A percentile compares a stretch with the other conserved stretches of the same genome.
Conservation (phyloP, 2,329 filamentous ascomycete genomes). For the Ascochyta koolunga region DNA sequence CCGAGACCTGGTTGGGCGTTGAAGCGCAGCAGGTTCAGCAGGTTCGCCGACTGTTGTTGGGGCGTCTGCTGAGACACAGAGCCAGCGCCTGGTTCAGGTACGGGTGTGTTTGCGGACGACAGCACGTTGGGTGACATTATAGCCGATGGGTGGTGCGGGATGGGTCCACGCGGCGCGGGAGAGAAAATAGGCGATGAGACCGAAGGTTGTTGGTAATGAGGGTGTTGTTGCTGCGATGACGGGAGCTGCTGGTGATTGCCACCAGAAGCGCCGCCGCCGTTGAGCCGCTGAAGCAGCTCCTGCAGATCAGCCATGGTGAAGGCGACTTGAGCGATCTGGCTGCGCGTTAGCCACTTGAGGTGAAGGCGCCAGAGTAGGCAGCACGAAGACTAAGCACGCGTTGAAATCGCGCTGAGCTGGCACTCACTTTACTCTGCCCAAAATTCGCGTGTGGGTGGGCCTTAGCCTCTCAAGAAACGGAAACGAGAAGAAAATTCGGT, state of each 20-base stretch:
- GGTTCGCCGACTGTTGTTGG: conserved; percentile 56
- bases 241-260: conserved; percentile 29
- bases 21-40: conserved; percentile 71
- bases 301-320: conserved; percentile 52
- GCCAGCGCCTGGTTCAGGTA: conserved; percentile 47
- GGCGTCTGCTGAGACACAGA: conserved; percentile 48
- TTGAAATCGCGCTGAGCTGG: background rate
- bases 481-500: background rate
- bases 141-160: conserved; percentile 63
- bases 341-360: conserved; percentile 20
- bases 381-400: conserved; percentile 14
- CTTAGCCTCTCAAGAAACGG: conserved; percentile 8
- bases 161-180: conserved; percentile 59
- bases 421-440: conserved; percentile 40
- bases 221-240: conserved; percentile 31
- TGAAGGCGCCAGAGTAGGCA: conserved; percentile 15
- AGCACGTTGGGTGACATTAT: conserved; percentile 63
- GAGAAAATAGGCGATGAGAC: conserved; percentile 65
- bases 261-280: conserved; percentile 38
- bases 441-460: conserved; percentile 29
- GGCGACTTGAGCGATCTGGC: conserved; percentile 27
- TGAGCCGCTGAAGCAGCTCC: conserved; percentile 53
- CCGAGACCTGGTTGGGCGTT: conserved; percentile 54
- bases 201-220: conserved; percentile 59
- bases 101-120: conserved; percentile 53